Evolutionary conservation across 768 basidiomycete species (phyloP).

Genomic region (Sarcomyxa edulis): DNA sequence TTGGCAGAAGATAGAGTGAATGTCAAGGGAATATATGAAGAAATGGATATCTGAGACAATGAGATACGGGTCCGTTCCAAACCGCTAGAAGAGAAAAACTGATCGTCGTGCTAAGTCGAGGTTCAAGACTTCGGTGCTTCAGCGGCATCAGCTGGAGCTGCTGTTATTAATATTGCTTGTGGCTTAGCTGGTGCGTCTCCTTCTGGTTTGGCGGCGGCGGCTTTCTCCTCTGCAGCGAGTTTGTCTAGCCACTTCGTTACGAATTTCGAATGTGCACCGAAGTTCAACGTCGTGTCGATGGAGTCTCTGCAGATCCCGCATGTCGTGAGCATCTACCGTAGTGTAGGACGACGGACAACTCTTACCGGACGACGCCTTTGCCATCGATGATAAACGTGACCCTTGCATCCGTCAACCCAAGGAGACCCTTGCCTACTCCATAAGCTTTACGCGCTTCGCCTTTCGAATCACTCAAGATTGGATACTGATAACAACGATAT

Average conservation of each 20-base stretch:
- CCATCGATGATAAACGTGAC: slow-evolving; percentile 75
- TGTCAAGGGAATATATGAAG: no score
- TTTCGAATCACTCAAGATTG: slow-evolving; percentile 68
- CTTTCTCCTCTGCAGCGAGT: slow-evolving; percentile 35
- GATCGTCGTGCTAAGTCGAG: no score
- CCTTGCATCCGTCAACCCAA: slow-evolving; percentile 61
- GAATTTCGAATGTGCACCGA: slow-evolving; percentile 64
- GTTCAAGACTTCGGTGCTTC: no score
- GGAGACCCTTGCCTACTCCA: slow-evolving; percentile 56
- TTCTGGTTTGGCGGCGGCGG: slow-evolving; percentile 7
- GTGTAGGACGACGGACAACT: slow-evolving; percentile 4
- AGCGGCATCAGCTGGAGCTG: slow-evolving; percentile 3
- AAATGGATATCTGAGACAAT: no score
- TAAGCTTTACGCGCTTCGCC: slow-evolving; percentile 62
- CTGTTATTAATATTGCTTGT: slow-evolving; percentile 2
- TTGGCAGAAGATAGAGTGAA: no score
- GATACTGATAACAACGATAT: slow-evolving; percentile 45
- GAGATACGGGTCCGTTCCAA: no score
- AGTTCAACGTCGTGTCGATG: slow-evolving; percentile 56
- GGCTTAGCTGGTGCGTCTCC: slow-evolving; percentile 5
- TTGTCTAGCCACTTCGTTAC: slow-evolving; percentile 62
- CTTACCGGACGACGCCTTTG: slow-evolving; percentile 61
- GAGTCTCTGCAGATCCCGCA: slow-evolving; percentile 38
- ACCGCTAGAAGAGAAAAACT: no score
- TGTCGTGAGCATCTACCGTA: slow-evolving; percentile 1